Conservation (phyloP, 2,329 filamentous ascomycete species). For the Phyllosticta citriasiana region DNA sequence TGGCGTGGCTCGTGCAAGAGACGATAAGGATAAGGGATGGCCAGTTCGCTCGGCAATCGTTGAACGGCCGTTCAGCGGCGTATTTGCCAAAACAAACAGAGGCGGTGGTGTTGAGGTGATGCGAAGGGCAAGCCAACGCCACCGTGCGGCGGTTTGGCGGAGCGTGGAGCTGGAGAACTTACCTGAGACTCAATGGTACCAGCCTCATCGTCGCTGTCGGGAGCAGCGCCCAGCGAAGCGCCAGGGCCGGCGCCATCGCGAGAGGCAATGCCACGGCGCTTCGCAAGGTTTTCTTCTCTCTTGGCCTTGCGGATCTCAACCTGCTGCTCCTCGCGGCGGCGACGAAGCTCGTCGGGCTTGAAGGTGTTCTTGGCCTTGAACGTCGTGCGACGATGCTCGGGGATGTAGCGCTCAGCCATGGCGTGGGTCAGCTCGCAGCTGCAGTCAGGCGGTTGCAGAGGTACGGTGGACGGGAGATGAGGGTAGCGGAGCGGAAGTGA, state of each 20-base stretch:
- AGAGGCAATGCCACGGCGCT: slow-evolving; percentile 86
- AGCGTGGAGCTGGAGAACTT: slow-evolving; percentile 30
- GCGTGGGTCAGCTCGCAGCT: slow-evolving; percentile 13
- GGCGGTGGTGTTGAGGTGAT: neutral
- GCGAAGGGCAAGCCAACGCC: neutral
- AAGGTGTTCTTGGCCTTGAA: slow-evolving; percentile 99
- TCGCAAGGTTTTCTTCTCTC: slow-evolving; percentile 97
- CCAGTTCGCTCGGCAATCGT: slow-evolving; percentile 11
- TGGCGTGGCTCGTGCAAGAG: slow-evolving; percentile 11
- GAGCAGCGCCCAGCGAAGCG: slow-evolving; percentile 74
- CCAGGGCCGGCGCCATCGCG: slow-evolving; percentile 63
- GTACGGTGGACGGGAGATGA: neutral
- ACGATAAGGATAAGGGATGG: slow-evolving; percentile 13
- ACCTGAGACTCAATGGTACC: slow-evolving; percentile 95
- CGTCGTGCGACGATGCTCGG: slow-evolving; percentile 96
- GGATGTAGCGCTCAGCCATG: slow-evolving; percentile 99
- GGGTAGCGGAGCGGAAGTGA: neutral
- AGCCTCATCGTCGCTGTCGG: slow-evolving; percentile 96
- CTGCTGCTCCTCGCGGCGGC: slow-evolving; percentile 96
- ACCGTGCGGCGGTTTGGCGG: neutral
- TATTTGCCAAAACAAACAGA: slow-evolving; percentile 2
- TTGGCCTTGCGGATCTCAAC: slow-evolving; percentile 98
- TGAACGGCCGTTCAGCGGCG: slow-evolving; percentile 6
- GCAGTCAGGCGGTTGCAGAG: neutral
- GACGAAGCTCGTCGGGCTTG: slow-evolving; percentile 97